A percentile compares a stretch with the other conserved stretches of the same genome.
These are phyloP conservation scores for Vigna reflexopilosa DNA, from an alignment of 306 rosid species.

Conservation along the genomic window DNA sequence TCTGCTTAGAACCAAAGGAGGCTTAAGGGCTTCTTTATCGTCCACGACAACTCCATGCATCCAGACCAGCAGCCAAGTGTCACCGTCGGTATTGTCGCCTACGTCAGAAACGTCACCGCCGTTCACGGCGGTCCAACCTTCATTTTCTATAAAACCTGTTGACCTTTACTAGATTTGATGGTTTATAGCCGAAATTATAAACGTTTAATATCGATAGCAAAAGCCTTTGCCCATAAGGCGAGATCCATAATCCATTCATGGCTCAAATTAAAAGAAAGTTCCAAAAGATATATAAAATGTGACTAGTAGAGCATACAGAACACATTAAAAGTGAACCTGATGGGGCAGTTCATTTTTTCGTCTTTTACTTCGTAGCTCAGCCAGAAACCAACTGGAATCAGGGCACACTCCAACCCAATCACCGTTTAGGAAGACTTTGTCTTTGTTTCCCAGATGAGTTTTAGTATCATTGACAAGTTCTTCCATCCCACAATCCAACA, in stretches of 20 bases:
- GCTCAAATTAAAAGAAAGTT: conserved; percentile 29
- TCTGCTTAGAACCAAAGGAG: too few relatives aligned
- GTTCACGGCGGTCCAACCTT: too few relatives aligned
- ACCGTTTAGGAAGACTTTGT: conserved; percentile 83
- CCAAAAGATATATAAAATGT: conserved; percentile 7
- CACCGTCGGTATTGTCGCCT: too few relatives aligned
- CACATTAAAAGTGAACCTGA: conserved; percentile 65
- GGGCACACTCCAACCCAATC: conserved; percentile 92
- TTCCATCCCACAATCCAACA: conserved; percentile 45
- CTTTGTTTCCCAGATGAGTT: conserved; percentile 52
- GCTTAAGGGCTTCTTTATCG: too few relatives aligned
- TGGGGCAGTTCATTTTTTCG: conserved; percentile 66
- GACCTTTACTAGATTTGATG: conserved; percentile 27
- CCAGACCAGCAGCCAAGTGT: too few relatives aligned
- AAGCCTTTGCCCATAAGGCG: neutral
- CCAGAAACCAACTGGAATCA: conserved; percentile 64
- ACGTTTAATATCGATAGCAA: conserved; percentile 1
- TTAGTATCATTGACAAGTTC: too few relatives aligned
- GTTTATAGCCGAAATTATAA: conserved; percentile 11
- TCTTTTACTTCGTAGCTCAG: conserved; percentile 62
- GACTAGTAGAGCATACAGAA: conserved; percentile 32
- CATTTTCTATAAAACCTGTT: conserved; percentile 16
- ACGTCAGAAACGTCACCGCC: too few relatives aligned
- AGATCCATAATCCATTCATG: neutral
- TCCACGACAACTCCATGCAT: too few relatives aligned